Evolutionary conservation across 2,329 filamentous ascomycete genomes (phyloP).

Genomic region (Fonsecaea monophora): DNA sequence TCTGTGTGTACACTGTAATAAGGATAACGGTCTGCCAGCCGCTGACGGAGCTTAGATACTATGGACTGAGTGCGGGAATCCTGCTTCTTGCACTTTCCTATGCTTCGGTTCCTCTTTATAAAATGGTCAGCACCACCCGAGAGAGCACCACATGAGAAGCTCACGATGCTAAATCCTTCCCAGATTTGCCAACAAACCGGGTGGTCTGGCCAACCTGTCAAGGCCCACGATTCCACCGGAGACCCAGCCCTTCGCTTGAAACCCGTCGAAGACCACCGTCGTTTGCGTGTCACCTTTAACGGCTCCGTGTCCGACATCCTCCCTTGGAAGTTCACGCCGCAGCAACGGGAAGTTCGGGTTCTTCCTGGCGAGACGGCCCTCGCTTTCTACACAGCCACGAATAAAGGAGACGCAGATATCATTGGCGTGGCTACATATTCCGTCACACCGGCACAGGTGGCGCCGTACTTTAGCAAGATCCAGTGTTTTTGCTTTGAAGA

Average conservation of each 20-base stretch:
- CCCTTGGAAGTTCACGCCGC: slow-evolving; percentile 95
- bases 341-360: slow-evolving; percentile 95
- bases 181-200: slow-evolving; percentile 63
- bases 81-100: slow-evolving; percentile 69
- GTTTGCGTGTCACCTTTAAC: slow-evolving; percentile 94
- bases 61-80: slow-evolving; percentile 67
- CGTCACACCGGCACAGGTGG: slow-evolving; percentile 93
- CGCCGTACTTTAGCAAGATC: slow-evolving; percentile 98
- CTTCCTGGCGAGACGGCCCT: slow-evolving; percentile 95
- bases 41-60: slow-evolving; percentile 57
- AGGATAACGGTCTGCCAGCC: neutral
- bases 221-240: slow-evolving; percentile 68
- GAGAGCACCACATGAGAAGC: neutral
- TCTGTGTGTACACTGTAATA: slow-evolving; percentile 27
- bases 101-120: slow-evolving; percentile 71
- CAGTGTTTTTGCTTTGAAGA: slow-evolving; percentile 99
- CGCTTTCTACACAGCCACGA: slow-evolving; percentile 97
- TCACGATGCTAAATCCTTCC: slow-evolving; percentile 9
- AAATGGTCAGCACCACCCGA: slow-evolving; percentile 59
- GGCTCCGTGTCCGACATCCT: slow-evolving; percentile 93
- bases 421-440: slow-evolving; percentile 98
- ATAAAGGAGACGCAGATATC: slow-evolving; percentile 87
- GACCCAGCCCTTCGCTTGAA: slow-evolving; percentile 78
- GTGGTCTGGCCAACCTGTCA: slow-evolving; percentile 91
- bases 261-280: slow-evolving; percentile 79